A percentile compares a stretch with the other conserved stretches of the same genome.
phyloP scores from a whole-genome alignment of 805 yeast genomes.

The Brettanomyces sp. region DNA sequence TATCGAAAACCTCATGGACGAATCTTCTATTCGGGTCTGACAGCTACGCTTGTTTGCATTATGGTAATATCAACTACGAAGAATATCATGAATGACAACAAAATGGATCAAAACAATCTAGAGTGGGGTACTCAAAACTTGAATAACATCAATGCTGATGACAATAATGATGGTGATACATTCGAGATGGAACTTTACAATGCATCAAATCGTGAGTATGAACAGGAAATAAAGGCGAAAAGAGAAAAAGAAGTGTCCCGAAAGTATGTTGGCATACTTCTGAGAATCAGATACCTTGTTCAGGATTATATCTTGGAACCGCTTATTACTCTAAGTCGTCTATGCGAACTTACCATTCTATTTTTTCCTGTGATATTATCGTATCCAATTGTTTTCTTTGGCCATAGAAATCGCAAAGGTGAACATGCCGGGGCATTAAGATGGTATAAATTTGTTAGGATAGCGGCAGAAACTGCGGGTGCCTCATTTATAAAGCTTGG shows the following conservation, averaged over 20 bases:
- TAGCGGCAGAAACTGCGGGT: constrained; percentile 76
- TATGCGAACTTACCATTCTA: constrained; percentile 53
- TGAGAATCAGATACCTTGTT: constrained; percentile 32
- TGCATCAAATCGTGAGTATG: constrained; percentile 50
- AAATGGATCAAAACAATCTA: background rate
- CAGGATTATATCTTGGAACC: constrained; percentile 63
- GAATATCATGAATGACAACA: background rate
- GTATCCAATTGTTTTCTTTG: constrained; percentile 57
- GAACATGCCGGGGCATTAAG: constrained; percentile 52
- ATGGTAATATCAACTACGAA: background rate
- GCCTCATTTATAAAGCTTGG: constrained; percentile 89
- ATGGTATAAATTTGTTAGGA: constrained; percentile 63
- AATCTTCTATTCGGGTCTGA: too few relatives aligned
- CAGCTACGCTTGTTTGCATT: background rate
- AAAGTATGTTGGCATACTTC: constrained; percentile 23
- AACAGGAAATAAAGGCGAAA: constrained; percentile 25
- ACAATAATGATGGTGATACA: constrained; percentile 48
- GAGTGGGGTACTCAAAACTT: background rate
- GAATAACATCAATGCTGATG: constrained; percentile 9
- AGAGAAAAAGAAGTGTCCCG: constrained; percentile 21
- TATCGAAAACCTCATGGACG: too few relatives aligned
- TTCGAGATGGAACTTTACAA: constrained; percentile 57
- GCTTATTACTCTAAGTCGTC: constrained; percentile 53
- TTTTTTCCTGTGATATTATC: constrained; percentile 61
- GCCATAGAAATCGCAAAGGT: constrained; percentile 29